Conservation (phyloP, 768 basidiomycete species). For the Tulasnella sp. region DNA sequence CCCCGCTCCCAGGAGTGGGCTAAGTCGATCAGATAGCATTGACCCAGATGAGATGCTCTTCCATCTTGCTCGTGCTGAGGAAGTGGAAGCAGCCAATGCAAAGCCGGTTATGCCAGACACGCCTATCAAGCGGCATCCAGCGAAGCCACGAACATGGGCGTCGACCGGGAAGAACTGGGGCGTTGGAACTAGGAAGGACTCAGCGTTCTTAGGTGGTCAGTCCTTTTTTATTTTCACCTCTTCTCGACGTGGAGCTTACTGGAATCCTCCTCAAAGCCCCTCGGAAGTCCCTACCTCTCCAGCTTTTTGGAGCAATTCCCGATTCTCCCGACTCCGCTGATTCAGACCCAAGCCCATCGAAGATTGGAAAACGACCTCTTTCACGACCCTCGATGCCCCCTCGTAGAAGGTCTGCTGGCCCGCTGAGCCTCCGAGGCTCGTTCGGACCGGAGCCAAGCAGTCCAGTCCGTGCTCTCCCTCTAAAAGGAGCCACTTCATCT, state of each 20-base stretch:
- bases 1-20: neutral
- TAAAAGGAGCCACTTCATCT: neutral
- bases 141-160: conserved; percentile 11
- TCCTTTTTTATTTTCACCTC: neutral
- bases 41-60: conserved; percentile 8
- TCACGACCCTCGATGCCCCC: neutral
- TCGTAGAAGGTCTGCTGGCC: neutral
- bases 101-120: conserved; percentile 17
- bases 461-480: neutral
- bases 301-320: neutral
- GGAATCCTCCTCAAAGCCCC: conserved; percentile 1
- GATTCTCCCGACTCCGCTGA: conserved; percentile 10
- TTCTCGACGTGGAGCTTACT: neutral
- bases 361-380: neutral
- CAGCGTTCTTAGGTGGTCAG: conserved; percentile 3
- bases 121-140: conserved; percentile 10
- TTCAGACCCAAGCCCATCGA: conserved; percentile 10
- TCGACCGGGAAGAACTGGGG: conserved; percentile 9
- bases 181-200: neutral
- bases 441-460: neutral
- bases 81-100: neutral
- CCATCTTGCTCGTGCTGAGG: conserved; percentile 2
- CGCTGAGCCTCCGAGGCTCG: neutral
- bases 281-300: conserved; percentile 13
- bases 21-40: neutral